Evolutionary conservation across 116 monocot genomes (phyloP).

Genomic region (Dioscorea cayenensis): DNA sequence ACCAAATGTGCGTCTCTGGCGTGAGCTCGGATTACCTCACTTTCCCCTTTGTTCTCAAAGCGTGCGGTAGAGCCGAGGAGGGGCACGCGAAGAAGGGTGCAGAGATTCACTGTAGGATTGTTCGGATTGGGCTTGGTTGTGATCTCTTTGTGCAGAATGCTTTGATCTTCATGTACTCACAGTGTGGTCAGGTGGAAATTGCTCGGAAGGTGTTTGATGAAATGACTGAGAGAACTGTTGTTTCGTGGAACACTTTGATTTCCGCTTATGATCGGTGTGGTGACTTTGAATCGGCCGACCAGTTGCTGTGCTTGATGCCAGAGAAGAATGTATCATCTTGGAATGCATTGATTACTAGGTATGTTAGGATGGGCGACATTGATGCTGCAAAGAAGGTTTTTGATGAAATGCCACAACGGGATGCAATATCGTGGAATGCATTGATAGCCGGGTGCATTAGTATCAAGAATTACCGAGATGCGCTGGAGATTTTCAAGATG

Average conservation of each 20-base stretch:
- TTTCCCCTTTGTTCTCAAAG: conserved; percentile 44
- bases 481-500: conserved; percentile 24
- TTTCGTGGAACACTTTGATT: conserved; percentile 56
- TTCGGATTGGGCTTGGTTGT: conserved; percentile 19
- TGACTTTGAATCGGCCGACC: conserved; percentile 20
- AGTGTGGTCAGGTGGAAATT: conserved; percentile 15
- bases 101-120: conserved; percentile 44
- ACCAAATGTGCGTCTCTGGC: conserved; percentile 25
- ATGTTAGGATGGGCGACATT: conserved; percentile 36
- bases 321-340: conserved; percentile 53
- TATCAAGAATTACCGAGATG: conserved; percentile 22
- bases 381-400: conserved; percentile 25
- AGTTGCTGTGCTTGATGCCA: conserved; percentile 34
- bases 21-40: conserved; percentile 21
- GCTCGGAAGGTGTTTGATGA: conserved; percentile 48
- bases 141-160: conserved; percentile 50
- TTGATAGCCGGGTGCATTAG: conserved; percentile 36
- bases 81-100: conserved; percentile 26
- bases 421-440: conserved; percentile 46
- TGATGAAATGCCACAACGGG: conserved; percentile 32
- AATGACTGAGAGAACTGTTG: conserved; percentile 28
- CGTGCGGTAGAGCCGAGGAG: conserved; percentile 24
- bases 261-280: conserved; percentile 21
- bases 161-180: conserved; percentile 39
- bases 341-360: conserved; percentile 39